Base-by-base conservation (phyloP, 1,284 basidiomycete species). In the Rhodotorula sp. region DNA sequence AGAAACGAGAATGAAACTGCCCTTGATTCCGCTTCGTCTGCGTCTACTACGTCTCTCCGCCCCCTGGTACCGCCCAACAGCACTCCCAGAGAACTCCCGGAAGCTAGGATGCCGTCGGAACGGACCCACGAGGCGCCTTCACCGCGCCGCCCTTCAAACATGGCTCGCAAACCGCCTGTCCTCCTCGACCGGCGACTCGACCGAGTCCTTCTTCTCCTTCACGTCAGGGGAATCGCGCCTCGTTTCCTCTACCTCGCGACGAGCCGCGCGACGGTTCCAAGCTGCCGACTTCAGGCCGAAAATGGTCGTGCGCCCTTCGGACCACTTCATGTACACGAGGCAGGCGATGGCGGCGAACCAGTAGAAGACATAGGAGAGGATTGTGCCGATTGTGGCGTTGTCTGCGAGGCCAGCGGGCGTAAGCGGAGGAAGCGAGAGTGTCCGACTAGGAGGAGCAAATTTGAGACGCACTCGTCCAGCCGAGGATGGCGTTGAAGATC, bases 311-410 rank as follows among this genome's bases (percentile, higher is more conserved):
- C 84, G 80, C 36, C 83, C 84, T 75, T 85, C 84, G 29, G 77
- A 59, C 82, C 82, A 91, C 80, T 92, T 92, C 84, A 91, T 84
- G 78, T 84, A 85, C 68, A 89, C 77, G 60, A 94, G 83, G 7
- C 82, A 81, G 46, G 78, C 82, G 53, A 90, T 86, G 72, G 88
- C 87, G 19, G 86, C 84, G 64, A 92, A 44, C 73, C 74, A 75
- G 68, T 73, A 75, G 59, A 66, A 48, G 67, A 55, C 36, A 58
- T 75, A 75, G 4, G 52, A 30, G 27, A 66, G 52, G 15, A 66
- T 53, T 0, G 64, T 60, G 24, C 64, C 64, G 59, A 48, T 8
- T 15, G 27, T 66, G 1, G 64, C 64, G n/a, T 68, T 68, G 57
- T 64, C 52, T 52, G 34, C 61, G 32, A 27, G 54, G 32, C 58